phyloP scores from a whole-genome alignment of 1,284 basidiomycete species.

The Cryptococcus sp. region DNA sequence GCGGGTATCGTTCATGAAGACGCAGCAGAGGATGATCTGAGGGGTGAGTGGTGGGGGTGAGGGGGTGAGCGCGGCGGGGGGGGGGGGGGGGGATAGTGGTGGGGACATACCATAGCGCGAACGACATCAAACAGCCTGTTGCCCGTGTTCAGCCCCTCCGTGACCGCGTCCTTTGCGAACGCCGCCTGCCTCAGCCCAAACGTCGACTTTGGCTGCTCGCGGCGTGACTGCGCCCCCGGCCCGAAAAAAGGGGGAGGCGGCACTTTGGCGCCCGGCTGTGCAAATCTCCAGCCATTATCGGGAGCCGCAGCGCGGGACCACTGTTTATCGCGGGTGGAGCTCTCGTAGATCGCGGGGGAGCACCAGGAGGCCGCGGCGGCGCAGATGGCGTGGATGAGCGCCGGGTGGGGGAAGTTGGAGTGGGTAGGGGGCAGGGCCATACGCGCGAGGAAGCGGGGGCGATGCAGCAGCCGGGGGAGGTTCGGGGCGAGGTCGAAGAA shows the following conservation, averaged over 20 bases:
- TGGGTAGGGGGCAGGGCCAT: conserved; percentile 52
- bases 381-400: conserved; percentile 52
- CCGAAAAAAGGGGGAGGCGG: too few species aligned
- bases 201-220: conserved; percentile 7
- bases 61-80: not conserved
- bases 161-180: conserved; percentile 42
- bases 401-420: conserved; percentile 50
- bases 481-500: conserved; percentile 48
- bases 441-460: conserved; percentile 46
- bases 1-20: conserved; percentile 48
- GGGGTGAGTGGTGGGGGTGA: not conserved
- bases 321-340: conserved; percentile 13
- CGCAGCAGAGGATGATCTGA: conserved; percentile 42
- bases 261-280: not conserved
- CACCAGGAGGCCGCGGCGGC: conserved; percentile 46
- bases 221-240: not conserved
- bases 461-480: conserved; percentile 46
- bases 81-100: too few species aligned
- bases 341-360: conserved; percentile 25
- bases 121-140: conserved; percentile 46
- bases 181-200: conserved; percentile 39
- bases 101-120: conserved; percentile 35
- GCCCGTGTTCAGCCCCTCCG: conserved; percentile 44
- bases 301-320: not conserved
- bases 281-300: not conserved